phyloP scores from a whole-genome alignment of 1,284 basidiomycete species.

The Apiotrichum mycotoxinovorans region DNA sequence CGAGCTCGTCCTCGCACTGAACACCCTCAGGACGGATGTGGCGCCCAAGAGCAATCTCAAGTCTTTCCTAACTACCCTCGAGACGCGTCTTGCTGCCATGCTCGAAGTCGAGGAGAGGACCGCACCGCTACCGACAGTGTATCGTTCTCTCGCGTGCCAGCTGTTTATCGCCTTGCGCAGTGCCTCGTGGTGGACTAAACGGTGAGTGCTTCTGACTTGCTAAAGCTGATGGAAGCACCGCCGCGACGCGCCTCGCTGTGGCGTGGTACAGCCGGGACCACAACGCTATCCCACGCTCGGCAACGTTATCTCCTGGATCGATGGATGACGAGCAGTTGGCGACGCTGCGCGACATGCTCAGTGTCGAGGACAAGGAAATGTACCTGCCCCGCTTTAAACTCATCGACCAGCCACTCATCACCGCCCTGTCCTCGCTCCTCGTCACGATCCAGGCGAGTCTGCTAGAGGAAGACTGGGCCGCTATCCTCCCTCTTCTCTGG shows the following conservation, averaged over 20 bases:
- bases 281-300: neutral
- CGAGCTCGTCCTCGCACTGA: conserved; percentile 60
- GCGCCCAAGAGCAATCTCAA: neutral
- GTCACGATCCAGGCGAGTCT: conserved; percentile 33
- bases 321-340: conserved; percentile 6
- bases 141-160: conserved; percentile 30
- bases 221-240: neutral
- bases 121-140: conserved; percentile 24
- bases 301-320: conserved; percentile 22
- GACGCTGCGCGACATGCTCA: neutral
- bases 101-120: conserved; percentile 60
- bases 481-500: conserved; percentile 35
- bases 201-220: neutral
- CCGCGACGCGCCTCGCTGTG: conserved; percentile 10
- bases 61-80: conserved; percentile 58
- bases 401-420: conserved; percentile 1
- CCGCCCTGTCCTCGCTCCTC: conserved; percentile 17
- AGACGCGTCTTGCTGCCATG: conserved; percentile 59
- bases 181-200: conserved; percentile 13
- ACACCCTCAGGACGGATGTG: neutral
- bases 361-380: neutral
- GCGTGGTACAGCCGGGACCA: conserved; percentile 7
- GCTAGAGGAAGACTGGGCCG: conserved; percentile 29
- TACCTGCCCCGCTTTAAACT: neutral
- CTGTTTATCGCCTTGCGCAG: conserved; percentile 27